These are phyloP conservation scores for Microcyclospora tardicrescens DNA, from an alignment of 2,329 filamentous ascomycete species.

Conservation along the genomic window DNA sequence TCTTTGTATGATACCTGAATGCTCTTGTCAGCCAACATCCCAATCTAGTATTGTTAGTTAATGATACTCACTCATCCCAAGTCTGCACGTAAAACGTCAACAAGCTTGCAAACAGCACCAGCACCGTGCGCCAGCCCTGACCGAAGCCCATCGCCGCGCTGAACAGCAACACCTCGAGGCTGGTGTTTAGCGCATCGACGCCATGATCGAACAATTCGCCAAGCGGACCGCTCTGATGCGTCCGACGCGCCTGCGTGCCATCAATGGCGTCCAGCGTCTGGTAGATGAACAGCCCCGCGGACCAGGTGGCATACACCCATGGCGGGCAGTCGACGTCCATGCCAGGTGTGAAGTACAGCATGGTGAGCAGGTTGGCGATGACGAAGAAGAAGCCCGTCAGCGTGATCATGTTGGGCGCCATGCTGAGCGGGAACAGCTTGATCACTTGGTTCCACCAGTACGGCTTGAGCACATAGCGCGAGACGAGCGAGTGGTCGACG, in stretches of 20 bases:
- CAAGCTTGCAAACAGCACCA: conserved; percentile 56
- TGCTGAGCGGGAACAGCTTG: conserved; percentile 84
- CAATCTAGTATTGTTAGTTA: no score
- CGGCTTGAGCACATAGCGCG: conserved; percentile 88
- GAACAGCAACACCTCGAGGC: conserved; percentile 85
- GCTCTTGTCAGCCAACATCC: no score
- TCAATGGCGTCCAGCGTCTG: conserved; percentile 98
- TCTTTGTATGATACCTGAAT: conserved; percentile 72
- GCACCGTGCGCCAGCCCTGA: conserved; percentile 78
- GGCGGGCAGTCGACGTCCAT: conserved; percentile 84
- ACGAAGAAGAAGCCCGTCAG: conserved; percentile 90
- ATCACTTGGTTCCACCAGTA: conserved; percentile 96
- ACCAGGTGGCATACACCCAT: conserved; percentile 94
- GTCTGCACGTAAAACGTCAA: conserved; percentile 98
- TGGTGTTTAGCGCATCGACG: conserved; percentile 91
- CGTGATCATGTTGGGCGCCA: conserved; percentile 72
- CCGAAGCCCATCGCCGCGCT: conserved; percentile 86
- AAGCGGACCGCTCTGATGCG: conserved; percentile 79
- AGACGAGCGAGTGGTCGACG: conserved; percentile 80
- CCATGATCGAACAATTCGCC: conserved; percentile 97
- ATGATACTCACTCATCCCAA: conserved; percentile 59
- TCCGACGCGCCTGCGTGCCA: conserved; percentile 84
- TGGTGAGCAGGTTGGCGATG: conserved; percentile 73
- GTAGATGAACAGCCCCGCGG: conserved; percentile 80
- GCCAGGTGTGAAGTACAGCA: conserved; percentile 92